Conservation (phyloP, 2,329 filamentous ascomycete species). For the Talaromyces sp. region DNA sequence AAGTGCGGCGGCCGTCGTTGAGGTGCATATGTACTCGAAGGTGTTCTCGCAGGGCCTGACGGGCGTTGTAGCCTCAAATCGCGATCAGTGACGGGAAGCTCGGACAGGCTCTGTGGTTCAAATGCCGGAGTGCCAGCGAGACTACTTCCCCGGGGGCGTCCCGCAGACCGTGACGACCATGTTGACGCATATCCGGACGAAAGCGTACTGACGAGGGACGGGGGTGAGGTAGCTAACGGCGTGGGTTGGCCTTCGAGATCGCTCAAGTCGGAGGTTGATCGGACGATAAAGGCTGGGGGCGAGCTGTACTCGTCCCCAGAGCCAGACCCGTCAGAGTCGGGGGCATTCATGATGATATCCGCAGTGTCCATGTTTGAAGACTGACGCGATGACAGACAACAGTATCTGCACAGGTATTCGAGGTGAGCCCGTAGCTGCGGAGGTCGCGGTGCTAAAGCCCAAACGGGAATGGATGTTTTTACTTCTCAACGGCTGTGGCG, state of each 20-base stretch:
- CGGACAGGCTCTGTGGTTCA: constrained; percentile 34
- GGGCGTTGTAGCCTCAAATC: constrained; percentile 60
- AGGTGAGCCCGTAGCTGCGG: background rate
- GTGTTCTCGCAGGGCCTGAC: constrained; percentile 65
- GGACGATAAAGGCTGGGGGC: constrained; percentile 32
- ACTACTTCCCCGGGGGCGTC: constrained; percentile 44
- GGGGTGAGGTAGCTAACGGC: constrained; percentile 31
- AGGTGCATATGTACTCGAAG: constrained; percentile 74
- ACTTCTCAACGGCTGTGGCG: constrained; percentile 2
- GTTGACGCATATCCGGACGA: constrained; percentile 26
- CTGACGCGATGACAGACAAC: constrained; percentile 1
- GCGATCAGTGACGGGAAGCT: constrained; percentile 29
- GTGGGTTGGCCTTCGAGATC: constrained; percentile 32
- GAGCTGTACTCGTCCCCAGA: constrained; percentile 40
- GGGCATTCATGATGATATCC: constrained; percentile 34
- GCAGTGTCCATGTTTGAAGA: constrained; percentile 41
- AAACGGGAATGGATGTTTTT: constrained; percentile 1
- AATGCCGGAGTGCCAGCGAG: constrained; percentile 40
- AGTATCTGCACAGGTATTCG: background rate
- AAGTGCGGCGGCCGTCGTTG: constrained; percentile 54
- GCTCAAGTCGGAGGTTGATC: constrained; percentile 31
- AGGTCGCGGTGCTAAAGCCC: background rate
- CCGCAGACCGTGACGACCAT: constrained; percentile 35
- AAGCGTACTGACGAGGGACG: constrained; percentile 30
- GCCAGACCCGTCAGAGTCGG: constrained; percentile 40